phyloP scores from a whole-genome alignment of 257 asterid species.

The Avicennia marina region DNA sequence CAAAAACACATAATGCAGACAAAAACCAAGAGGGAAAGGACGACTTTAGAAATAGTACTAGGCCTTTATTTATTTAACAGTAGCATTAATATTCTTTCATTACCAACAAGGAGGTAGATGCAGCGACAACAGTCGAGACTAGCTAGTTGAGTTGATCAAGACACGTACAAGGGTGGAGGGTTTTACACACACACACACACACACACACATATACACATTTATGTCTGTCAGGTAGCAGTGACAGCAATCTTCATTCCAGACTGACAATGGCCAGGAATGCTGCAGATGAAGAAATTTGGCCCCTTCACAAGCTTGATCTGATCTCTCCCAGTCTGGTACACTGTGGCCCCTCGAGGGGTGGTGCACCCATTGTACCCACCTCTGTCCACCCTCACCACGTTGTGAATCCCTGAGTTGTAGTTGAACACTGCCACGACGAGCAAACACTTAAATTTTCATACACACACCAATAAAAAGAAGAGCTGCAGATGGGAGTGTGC shows the following conservation, averaged over 20 bases:
- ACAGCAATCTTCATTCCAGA: slow-evolving; percentile 33
- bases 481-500: too few relatives aligned
- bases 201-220: background rate
- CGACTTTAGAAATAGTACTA: too few relatives aligned
- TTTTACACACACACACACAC: too few relatives aligned
- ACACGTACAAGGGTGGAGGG: too few relatives aligned
- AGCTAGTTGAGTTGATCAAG: too few relatives aligned
- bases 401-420: slow-evolving; percentile 24
- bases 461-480: too few relatives aligned
- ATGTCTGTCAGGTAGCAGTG: slow-evolving; percentile 17
- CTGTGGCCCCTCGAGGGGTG: slow-evolving; percentile 13
- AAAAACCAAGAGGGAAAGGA: too few relatives aligned
- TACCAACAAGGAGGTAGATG: too few relatives aligned
- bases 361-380: slow-evolving; percentile 32
- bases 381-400: slow-evolving; percentile 33
- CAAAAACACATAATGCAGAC: too few relatives aligned
- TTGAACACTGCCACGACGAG: slow-evolving; percentile 33
- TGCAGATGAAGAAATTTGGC: slow-evolving; percentile 60
- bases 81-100: too few relatives aligned
- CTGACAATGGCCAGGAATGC: slow-evolving; percentile 21
- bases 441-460: background rate
- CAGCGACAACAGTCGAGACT: too few relatives aligned
- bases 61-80: too few relatives aligned
- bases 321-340: slow-evolving; percentile 39
- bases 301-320: slow-evolving; percentile 48